phyloP scores from a whole-genome alignment of 257 asterid species.

The Nicotiana sylvestris region DNA sequence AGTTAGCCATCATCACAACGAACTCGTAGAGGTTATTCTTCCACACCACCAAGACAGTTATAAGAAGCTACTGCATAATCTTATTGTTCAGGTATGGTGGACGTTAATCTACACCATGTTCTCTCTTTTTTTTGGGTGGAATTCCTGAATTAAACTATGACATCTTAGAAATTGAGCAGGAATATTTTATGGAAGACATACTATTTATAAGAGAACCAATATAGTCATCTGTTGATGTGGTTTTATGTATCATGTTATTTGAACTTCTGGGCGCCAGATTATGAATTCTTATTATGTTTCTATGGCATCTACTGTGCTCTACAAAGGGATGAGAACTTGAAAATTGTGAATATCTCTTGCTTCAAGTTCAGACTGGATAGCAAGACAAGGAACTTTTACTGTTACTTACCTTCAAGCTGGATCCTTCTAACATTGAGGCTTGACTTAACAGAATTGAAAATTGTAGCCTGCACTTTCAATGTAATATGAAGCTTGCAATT shows the following conservation, averaged over 20 bases:
- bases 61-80: constrained; percentile 56
- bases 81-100: constrained; percentile 66
- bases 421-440: background rate
- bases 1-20: constrained; percentile 49
- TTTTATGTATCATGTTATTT: background rate
- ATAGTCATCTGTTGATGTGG: background rate
- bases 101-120: background rate
- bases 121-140: background rate
- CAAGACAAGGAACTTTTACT: background rate
- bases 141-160: background rate
- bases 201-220: background rate
- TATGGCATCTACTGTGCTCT: background rate
- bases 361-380: background rate
- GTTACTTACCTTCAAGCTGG: background rate
- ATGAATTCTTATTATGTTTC: background rate
- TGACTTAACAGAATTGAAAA: background rate
- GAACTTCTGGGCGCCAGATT: background rate
- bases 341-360: background rate
- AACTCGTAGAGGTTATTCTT: constrained; percentile 9
- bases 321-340: background rate
- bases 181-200: background rate
- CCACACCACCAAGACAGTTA: constrained; percentile 24
- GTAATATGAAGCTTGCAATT: background rate
- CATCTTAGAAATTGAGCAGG: background rate
- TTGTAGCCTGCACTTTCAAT: background rate